Conservation (phyloP, 176 grass and related monocot genomes). For the Carex scoparia region DNA sequence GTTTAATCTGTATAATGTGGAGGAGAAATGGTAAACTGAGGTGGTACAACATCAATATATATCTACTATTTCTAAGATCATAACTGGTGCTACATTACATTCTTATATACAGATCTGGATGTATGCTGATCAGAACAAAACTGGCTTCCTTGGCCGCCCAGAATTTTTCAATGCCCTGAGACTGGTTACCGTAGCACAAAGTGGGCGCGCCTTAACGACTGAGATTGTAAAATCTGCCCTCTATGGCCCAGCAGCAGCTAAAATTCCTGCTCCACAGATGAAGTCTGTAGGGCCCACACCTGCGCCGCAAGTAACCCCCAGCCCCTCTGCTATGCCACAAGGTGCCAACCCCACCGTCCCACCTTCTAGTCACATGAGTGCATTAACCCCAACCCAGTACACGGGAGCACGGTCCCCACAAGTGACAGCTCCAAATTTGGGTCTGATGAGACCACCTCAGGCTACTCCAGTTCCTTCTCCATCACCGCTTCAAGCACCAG, state of each 20-base stretch:
- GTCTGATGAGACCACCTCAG: constrained; percentile 58
- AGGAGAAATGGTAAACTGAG: neutral
- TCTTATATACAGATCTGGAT: constrained; percentile 74
- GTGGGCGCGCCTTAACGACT: constrained; percentile 74
- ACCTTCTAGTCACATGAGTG: constrained; percentile 45
- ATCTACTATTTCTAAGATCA: neutral
- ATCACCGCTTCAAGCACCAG: constrained; percentile 36
- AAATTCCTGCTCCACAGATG: constrained; percentile 89
- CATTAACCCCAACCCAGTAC: constrained; percentile 49
- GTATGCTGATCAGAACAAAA: constrained; percentile 91
- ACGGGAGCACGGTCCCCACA: constrained; percentile 40
- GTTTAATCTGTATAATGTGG: neutral
- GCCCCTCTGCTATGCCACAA: constrained; percentile 32
- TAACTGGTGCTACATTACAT: neutral
- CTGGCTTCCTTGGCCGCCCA: constrained; percentile 82
- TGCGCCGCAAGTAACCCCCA: constrained; percentile 34
- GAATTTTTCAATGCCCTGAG: constrained; percentile 95
- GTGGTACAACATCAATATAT: neutral
- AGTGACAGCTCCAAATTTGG: constrained; percentile 43
- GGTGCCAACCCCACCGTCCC: constrained; percentile 40
- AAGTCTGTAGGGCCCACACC: constrained; percentile 31
- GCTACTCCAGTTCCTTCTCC: constrained; percentile 23
- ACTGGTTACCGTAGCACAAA: constrained; percentile 95
- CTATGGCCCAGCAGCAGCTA: constrained; percentile 76
- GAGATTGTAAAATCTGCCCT: constrained; percentile 92